These are phyloP conservation scores for Solanum sejunctum DNA, from an alignment of 257 asterid species.

Conservation along the genomic window DNA sequence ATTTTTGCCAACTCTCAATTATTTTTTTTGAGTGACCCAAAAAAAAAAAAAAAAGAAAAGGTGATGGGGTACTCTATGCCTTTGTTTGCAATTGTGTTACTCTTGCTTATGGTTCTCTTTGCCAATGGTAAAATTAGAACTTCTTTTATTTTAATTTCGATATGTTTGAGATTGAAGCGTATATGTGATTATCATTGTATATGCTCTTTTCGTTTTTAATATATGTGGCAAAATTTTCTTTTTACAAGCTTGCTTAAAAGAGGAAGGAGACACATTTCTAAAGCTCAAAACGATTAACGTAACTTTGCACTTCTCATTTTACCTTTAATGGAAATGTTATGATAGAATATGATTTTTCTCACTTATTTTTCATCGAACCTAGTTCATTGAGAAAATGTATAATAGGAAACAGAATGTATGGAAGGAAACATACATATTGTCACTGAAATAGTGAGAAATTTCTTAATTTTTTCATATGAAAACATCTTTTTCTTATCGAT, in stretches of 20 bases:
- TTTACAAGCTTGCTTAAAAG: background rate
- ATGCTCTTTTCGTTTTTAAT: background rate
- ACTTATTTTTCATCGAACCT: too few species aligned
- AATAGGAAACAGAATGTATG: background rate
- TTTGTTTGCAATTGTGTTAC: background rate
- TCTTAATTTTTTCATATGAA: too few species aligned
- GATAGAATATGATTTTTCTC: background rate
- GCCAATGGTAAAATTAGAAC: background rate
- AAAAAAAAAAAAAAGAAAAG: background rate
- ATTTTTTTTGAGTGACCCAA: background rate
- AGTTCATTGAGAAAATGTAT: background rate
- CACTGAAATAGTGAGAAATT: background rate
- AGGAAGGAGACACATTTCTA: background rate
- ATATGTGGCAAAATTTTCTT: background rate
- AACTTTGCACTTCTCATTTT: background rate
- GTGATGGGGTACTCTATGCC: background rate
- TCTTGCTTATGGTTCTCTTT: conserved; percentile 7
- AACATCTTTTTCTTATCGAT: background rate
- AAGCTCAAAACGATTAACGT: background rate
- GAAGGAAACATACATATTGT: too few species aligned
- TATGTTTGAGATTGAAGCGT: background rate
- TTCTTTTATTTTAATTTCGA: background rate
- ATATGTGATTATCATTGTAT: background rate
- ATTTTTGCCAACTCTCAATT: background rate
- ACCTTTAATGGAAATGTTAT: background rate